A percentile compares a stretch with the other conserved stretches of the same genome.
Conservation (phyloP, 179 eudicot genomes). For the Nepenthes alata region DNA sequence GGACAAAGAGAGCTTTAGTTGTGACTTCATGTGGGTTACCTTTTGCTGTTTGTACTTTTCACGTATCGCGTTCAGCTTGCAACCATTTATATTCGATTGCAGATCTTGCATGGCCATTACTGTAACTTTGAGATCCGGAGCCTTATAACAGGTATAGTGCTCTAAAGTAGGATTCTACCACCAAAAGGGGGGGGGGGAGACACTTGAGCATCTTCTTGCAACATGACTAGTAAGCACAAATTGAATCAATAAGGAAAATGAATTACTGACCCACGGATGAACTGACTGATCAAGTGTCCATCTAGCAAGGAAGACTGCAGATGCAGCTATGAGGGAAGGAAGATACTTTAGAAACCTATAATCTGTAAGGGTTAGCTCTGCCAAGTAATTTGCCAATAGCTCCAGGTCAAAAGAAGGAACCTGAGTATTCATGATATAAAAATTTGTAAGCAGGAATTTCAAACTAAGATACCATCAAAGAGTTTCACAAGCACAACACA, state of each 20-base stretch:
- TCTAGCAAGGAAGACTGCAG: conserved; percentile 88
- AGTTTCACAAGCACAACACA: neutral
- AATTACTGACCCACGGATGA: conserved; percentile 67
- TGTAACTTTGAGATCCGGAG: conserved; percentile 43
- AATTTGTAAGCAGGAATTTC: neutral
- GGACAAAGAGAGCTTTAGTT: no score
- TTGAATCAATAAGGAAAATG: neutral
- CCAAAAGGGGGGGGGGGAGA: neutral
- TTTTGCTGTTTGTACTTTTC: conserved; percentile 71
- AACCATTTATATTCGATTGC: conserved; percentile 43
- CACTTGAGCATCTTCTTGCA: neutral
- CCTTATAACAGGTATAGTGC: conserved; percentile 65
- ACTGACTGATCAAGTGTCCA: conserved; percentile 66
- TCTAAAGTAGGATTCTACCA: conserved; percentile 74
- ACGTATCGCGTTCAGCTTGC: conserved; percentile 57
- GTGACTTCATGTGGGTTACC: conserved; percentile 25
- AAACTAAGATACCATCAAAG: neutral
- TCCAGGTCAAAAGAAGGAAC: conserved; percentile 44
- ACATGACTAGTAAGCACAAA: neutral
- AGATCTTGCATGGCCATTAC: conserved; percentile 54
- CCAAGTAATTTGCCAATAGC: conserved; percentile 66
- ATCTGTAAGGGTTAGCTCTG: conserved; percentile 67
- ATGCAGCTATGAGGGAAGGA: conserved; percentile 75
- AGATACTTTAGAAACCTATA: conserved; percentile 55
- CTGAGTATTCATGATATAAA: conserved; percentile 21